phyloP scores from a whole-genome alignment of 768 basidiomycete species.

The Plicaturopsis crispa region DNA sequence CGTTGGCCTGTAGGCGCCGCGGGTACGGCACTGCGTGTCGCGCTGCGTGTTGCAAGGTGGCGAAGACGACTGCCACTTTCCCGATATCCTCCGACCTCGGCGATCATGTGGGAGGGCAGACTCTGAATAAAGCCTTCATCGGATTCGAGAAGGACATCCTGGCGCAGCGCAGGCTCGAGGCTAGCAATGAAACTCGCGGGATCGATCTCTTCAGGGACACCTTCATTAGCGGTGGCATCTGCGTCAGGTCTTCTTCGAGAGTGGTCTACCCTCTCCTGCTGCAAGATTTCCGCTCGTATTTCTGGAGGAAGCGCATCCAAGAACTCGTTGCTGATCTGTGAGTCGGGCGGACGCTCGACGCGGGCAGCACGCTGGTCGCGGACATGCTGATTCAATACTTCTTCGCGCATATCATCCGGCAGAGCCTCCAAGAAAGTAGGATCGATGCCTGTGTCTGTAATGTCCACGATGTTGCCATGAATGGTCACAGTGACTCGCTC shows the following conservation, averaged over 20 bases:
- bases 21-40: not conserved
- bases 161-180: constrained; percentile 81
- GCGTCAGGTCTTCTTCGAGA: constrained; percentile 43
- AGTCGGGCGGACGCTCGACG: constrained; percentile 68
- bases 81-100: constrained; percentile 72
- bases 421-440: constrained; percentile 96
- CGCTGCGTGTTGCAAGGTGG: constrained; percentile 17
- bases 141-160: constrained; percentile 86
- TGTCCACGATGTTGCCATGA: constrained; percentile 89
- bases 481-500: constrained; percentile 84
- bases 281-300: constrained; percentile 93
- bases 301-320: constrained; percentile 94
- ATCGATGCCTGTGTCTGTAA: constrained; percentile 98
- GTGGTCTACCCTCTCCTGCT: constrained; percentile 86
- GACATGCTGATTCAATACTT: constrained; percentile 95
- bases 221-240: constrained; percentile 26
- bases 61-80: constrained; percentile 33
- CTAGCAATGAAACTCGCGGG: constrained; percentile 88
- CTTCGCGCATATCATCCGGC: constrained; percentile 98
- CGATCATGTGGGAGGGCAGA: constrained; percentile 79
- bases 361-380: constrained; percentile 82
- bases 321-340: constrained; percentile 91
- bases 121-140: constrained; percentile 80
- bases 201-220: constrained; percentile 66
- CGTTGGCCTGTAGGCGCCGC: constrained; percentile 16